These are phyloP conservation scores for Candida endomychidarum DNA, from an alignment of 805 yeast genomes.

Conservation along the genomic window DNA sequence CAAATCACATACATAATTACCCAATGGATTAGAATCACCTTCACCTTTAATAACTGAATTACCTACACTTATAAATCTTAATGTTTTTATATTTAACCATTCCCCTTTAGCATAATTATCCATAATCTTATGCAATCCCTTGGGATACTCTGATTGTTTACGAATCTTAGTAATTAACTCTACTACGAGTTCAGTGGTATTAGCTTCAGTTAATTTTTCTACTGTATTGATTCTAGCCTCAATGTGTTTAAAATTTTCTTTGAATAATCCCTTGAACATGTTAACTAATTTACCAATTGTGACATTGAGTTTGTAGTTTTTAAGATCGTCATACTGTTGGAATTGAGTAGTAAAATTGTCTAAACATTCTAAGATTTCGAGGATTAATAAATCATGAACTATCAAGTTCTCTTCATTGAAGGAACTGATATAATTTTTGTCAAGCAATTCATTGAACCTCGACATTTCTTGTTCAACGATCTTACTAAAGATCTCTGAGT, in stretches of 20 bases:
- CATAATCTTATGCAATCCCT: slow-evolving; percentile 52
- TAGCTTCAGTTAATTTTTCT: slow-evolving; percentile 56
- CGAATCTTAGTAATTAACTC: slow-evolving; percentile 69
- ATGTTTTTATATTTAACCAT: slow-evolving; percentile 68
- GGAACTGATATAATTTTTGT: slow-evolving; percentile 14
- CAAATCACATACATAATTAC: slow-evolving; percentile 72
- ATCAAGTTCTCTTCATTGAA: slow-evolving; percentile 16
- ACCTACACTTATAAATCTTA: slow-evolving; percentile 45
- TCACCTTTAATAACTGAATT: slow-evolving; percentile 48
- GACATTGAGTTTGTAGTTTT: slow-evolving; percentile 12
- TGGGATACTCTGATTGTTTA: slow-evolving; percentile 60
- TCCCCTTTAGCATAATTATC: slow-evolving; percentile 53
- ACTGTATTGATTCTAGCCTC: slow-evolving; percentile 50
- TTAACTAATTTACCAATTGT: slow-evolving; percentile 9
- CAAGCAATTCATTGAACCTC: slow-evolving; percentile 11
- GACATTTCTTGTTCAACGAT: slow-evolving; percentile 14
- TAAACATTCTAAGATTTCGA: slow-evolving; percentile 49
- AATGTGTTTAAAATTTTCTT: slow-evolving; percentile 56
- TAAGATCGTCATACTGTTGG: slow-evolving; percentile 11
- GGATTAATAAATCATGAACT: slow-evolving; percentile 27
- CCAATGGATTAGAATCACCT: slow-evolving; percentile 34
- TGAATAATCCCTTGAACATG: slow-evolving; percentile 35
- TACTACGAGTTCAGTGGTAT: slow-evolving; percentile 70
- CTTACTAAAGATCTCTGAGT: slow-evolving; percentile 2
- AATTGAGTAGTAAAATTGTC: slow-evolving; percentile 21